These are phyloP conservation scores for Amylocystis lapponica DNA, from an alignment of 768 basidiomycete species.

Conservation along the genomic window DNA sequence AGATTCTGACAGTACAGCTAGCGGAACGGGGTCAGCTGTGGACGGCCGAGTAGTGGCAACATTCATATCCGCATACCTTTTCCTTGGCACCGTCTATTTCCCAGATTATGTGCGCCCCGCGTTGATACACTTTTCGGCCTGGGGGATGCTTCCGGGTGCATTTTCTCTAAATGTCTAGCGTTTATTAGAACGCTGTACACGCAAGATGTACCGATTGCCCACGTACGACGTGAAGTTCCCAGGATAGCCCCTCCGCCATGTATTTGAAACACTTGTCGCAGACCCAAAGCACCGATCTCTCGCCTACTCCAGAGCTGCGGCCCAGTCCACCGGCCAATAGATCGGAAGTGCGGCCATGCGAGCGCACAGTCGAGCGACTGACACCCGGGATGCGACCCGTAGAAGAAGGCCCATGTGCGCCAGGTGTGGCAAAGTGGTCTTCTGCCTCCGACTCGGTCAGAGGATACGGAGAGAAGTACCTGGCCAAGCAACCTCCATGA, in stretches of 20 bases:
- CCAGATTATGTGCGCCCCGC: constrained; percentile 88
- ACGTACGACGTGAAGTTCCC: constrained; percentile 66
- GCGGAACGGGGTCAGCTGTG: constrained; percentile 1
- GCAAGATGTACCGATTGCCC: background rate
- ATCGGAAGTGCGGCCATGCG: constrained; percentile 72
- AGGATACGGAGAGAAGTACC: constrained; percentile 95
- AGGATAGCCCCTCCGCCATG: constrained; percentile 67
- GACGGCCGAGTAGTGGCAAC: background rate
- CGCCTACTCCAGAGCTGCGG: constrained; percentile 38
- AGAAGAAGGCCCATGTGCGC: constrained; percentile 10
- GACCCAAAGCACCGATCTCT: constrained; percentile 64
- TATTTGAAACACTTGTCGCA: constrained; percentile 98
- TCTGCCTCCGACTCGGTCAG: constrained; percentile 61
- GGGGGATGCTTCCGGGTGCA: constrained; percentile 74
- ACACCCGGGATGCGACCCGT: constrained; percentile 39
- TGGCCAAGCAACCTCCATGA: constrained; percentile 22
- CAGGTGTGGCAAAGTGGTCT: constrained; percentile 30
- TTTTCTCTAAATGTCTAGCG: constrained; percentile 37
- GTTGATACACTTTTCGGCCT: constrained; percentile 84
- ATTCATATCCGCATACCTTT: constrained; percentile 51
- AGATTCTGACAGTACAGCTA: constrained; percentile 97
- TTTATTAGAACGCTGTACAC: constrained; percentile 6
- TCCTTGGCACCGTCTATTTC: constrained; percentile 88
- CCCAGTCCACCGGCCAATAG: constrained; percentile 59
- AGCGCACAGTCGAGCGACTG: constrained; percentile 43